These are phyloP conservation scores for Lablab purpureus DNA, from an alignment of 306 rosid species.

Conservation along the genomic window DNA sequence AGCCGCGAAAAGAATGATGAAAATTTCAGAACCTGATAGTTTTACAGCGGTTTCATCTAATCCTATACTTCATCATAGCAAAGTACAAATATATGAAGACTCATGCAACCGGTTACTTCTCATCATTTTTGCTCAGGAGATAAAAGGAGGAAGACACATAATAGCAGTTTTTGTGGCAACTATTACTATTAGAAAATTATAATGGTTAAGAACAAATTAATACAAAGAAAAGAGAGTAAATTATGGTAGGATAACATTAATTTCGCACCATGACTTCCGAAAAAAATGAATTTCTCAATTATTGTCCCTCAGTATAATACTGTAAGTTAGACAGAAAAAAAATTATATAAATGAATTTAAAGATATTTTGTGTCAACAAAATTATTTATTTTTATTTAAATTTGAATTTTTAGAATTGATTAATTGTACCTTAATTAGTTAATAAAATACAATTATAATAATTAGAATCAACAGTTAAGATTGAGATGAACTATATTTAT, in stretches of 20 bases:
- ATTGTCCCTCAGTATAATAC: not conserved
- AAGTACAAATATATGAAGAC: not conserved
- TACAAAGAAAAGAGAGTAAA: too few relatives aligned
- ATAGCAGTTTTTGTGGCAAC: too few relatives aligned
- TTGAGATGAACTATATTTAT: too few relatives aligned
- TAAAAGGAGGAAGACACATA: not conserved
- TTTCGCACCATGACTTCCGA: not conserved
- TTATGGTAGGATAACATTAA: not conserved
- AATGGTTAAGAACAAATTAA: not conserved
- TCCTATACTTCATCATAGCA: not conserved
- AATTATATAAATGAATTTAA: too few relatives aligned
- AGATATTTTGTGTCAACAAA: too few relatives aligned
- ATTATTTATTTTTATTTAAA: too few relatives aligned
- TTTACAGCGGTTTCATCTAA: not conserved
- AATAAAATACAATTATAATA: not conserved
- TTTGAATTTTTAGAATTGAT: not conserved
- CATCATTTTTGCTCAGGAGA: not conserved
- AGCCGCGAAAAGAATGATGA: conserved; percentile 11
- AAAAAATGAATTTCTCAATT: not conserved
- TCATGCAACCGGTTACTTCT: not conserved
- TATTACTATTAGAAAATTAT: too few relatives aligned
- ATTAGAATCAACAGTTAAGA: too few relatives aligned
- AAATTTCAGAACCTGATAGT: conserved; percentile 1
- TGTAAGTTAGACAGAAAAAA: too few relatives aligned
- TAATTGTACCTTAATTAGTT: too few relatives aligned